phyloP scores from a whole-genome alignment of 768 basidiomycete species.

The Psilocybe subaeruginosa region DNA sequence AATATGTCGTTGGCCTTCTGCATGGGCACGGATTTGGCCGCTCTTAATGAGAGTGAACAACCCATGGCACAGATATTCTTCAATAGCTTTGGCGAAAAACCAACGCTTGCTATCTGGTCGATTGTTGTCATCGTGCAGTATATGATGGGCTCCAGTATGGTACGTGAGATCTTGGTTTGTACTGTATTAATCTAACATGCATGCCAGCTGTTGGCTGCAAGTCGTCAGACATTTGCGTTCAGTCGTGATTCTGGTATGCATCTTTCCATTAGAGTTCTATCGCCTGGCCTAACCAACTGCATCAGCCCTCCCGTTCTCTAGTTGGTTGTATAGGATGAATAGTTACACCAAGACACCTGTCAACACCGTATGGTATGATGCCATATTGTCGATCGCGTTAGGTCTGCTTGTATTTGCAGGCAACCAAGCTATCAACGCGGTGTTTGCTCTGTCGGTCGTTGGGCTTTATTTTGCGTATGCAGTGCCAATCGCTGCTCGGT shows the following conservation, averaged over 20 bases:
- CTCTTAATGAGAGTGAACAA: slow-evolving; percentile 47
- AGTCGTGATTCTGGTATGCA: slow-evolving; percentile 58
- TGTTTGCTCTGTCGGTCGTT: slow-evolving; percentile 53
- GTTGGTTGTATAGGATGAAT: slow-evolving; percentile 63
- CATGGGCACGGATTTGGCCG: slow-evolving; percentile 55
- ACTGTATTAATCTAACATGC: background rate
- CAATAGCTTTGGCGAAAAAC: slow-evolving; percentile 43
- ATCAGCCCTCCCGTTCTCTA: slow-evolving; percentile 63
- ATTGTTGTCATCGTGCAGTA: slow-evolving; percentile 46
- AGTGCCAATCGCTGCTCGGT: slow-evolving; percentile 57
- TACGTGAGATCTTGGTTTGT: slow-evolving; percentile 18
- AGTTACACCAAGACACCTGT: slow-evolving; percentile 59
- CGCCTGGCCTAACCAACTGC: background rate
- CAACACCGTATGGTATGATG: slow-evolving; percentile 60
- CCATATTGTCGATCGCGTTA: slow-evolving; percentile 47
- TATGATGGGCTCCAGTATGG: slow-evolving; percentile 65
- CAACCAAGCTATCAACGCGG: slow-evolving; percentile 56
- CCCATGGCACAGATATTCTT: slow-evolving; percentile 67
- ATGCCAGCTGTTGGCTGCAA: slow-evolving; percentile 29
- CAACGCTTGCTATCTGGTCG: slow-evolving; percentile 40
- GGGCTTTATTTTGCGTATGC: slow-evolving; percentile 53
- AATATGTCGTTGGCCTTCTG: slow-evolving; percentile 67
- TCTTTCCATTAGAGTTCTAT: background rate
- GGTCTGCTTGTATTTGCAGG: slow-evolving; percentile 67
- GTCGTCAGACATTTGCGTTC: slow-evolving; percentile 73